Conservation (phyloP, 805 yeast genomes). For the Dipodascus geniculatus region DNA sequence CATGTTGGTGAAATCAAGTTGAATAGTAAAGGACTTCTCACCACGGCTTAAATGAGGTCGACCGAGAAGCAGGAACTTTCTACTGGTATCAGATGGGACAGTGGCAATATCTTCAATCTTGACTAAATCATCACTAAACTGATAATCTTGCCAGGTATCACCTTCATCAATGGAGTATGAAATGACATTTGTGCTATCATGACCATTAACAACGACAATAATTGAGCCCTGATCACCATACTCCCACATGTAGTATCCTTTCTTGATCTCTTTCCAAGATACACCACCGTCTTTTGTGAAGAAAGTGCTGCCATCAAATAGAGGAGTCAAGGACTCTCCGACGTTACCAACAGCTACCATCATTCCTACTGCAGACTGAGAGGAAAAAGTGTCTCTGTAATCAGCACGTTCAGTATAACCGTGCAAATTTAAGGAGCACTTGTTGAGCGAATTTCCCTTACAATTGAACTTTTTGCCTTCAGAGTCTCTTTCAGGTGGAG, state of each 20-base stretch:
- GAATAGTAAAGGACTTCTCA: constrained; percentile 34
- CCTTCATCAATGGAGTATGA: constrained; percentile 74
- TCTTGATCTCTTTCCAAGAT: constrained; percentile 69
- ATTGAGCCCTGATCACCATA: constrained; percentile 92
- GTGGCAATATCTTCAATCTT: constrained; percentile 62
- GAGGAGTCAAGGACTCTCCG: constrained; percentile 44
- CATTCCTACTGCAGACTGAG: constrained; percentile 82
- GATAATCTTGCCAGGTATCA: constrained; percentile 52
- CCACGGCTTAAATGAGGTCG: constrained; percentile 35
- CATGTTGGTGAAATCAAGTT: constrained; percentile 46
- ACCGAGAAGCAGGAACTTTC: constrained; percentile 60
- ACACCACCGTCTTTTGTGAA: constrained; percentile 85
- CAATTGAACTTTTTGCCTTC: constrained; percentile 48
- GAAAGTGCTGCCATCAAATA: constrained; percentile 52
- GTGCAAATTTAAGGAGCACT: constrained; percentile 76
- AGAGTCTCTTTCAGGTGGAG: constrained; percentile 59
- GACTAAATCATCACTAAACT: constrained; percentile 48
- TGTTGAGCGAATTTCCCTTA: constrained; percentile 32
- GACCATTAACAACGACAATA: constrained; percentile 55
- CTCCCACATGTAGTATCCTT: constrained; percentile 84
- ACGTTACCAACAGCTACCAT: constrained; percentile 91
- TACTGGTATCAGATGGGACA: constrained; percentile 82
- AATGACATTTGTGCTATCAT: constrained; percentile 45
- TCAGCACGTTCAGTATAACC: constrained; percentile 85
- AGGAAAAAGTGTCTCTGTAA: constrained; percentile 72